These are phyloP conservation scores for Mortierella sp. DNA, from an alignment of 371 early-diverging fungal genomes.

Conservation along the genomic window DNA sequence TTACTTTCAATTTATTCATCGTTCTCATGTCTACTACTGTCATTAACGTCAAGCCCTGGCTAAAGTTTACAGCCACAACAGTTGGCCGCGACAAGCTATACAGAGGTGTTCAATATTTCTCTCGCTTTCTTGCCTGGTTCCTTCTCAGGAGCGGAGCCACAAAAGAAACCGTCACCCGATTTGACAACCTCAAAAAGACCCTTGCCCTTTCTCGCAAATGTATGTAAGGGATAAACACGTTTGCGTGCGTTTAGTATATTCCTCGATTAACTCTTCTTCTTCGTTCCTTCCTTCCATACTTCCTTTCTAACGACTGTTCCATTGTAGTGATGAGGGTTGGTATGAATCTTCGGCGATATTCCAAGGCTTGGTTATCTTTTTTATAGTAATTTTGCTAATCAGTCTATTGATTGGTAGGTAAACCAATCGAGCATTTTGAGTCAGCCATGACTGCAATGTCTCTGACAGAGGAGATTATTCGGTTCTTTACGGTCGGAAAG, in stretches of 20 bases:
- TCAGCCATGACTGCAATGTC: slow-evolving; percentile 56
- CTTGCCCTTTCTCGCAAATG: slow-evolving; percentile 74
- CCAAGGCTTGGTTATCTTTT: not conserved
- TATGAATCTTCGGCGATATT: not conserved
- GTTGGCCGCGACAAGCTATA: slow-evolving; percentile 85
- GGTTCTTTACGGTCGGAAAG: slow-evolving; percentile 59
- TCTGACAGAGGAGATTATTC: slow-evolving; percentile 61
- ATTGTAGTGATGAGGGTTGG: slow-evolving; percentile 48
- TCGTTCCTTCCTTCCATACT: slow-evolving; percentile 30
- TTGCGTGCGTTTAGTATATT: not conserved
- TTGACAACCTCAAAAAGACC: slow-evolving; percentile 65
- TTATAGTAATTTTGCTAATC: not conserved
- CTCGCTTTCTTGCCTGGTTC: slow-evolving; percentile 75
- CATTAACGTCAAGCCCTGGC: slow-evolving; percentile 50
- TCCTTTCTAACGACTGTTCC: slow-evolving; percentile 12
- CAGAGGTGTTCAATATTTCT: slow-evolving; percentile 81
- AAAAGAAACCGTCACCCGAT: slow-evolving; percentile 64
- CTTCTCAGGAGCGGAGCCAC: slow-evolving; percentile 61
- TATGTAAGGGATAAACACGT: slow-evolving; percentile 17
- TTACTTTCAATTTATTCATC: not conserved
- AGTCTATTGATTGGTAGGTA: slow-evolving; percentile 36
- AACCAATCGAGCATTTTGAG: slow-evolving; percentile 71
- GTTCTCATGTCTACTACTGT: not conserved
- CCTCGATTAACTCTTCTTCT: not conserved
- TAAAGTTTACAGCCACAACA: slow-evolving; percentile 65